Percentiles rank a stretch among this genome's conserved stretches.
Conservation (phyloP, 805 yeast genomes). For the Candida xyloterini region DNA sequence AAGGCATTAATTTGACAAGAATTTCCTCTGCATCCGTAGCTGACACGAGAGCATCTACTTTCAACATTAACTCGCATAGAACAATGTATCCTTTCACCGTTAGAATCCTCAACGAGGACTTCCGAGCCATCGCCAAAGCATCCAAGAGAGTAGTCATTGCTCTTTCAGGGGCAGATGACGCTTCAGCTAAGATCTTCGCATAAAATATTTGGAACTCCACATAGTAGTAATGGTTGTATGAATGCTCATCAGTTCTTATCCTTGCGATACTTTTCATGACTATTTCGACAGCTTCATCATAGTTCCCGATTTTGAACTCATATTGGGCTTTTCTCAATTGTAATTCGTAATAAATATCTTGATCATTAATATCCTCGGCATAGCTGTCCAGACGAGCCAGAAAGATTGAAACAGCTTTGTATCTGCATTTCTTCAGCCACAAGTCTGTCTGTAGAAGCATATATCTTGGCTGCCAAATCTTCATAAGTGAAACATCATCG, state of each 20-base stretch:
- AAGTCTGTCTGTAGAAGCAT: slow-evolving; percentile 38
- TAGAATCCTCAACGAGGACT: slow-evolving; percentile 43
- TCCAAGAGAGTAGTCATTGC: slow-evolving; percentile 49
- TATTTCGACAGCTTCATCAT: slow-evolving; percentile 22
- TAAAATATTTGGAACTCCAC: slow-evolving; percentile 47
- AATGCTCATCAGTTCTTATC: slow-evolving; percentile 23
- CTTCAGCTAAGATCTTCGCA: slow-evolving; percentile 40
- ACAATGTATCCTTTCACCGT: slow-evolving; percentile 46
- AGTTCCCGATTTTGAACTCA: slow-evolving; percentile 22
- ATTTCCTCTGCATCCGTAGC: slow-evolving; percentile 41
- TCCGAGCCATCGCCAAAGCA: slow-evolving; percentile 46
- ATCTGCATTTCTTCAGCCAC: slow-evolving; percentile 39
- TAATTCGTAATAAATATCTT: slow-evolving; percentile 30
- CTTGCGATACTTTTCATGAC: slow-evolving; percentile 21
- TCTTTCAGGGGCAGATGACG: slow-evolving; percentile 43
- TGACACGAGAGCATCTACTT: slow-evolving; percentile 31
- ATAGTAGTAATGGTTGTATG: slow-evolving; percentile 41
- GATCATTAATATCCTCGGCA: slow-evolving; percentile 33
- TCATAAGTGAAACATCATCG: slow-evolving; percentile 39
- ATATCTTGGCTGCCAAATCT: slow-evolving; percentile 40
- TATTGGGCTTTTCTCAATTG: slow-evolving; percentile 24
- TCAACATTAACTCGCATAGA: slow-evolving; percentile 43
- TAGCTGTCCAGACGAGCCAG: slow-evolving; percentile 32
- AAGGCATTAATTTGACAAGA: slow-evolving; percentile 42
- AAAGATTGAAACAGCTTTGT: slow-evolving; percentile 34